Conservation (phyloP, 768 basidiomycete species). For the Filobasidium floriforme region DNA sequence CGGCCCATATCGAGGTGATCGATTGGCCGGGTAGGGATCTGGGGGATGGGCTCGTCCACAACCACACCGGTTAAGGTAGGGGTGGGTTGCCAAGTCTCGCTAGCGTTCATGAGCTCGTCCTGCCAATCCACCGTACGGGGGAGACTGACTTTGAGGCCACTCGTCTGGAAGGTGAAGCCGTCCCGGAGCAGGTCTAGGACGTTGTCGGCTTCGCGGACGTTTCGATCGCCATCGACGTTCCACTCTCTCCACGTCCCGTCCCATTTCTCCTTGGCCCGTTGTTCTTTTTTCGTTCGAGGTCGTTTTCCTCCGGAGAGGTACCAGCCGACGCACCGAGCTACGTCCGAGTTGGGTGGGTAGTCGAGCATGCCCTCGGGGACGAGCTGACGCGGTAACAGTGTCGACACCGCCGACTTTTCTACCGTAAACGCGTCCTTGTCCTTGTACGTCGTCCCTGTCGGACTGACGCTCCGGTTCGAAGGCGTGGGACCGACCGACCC, state of each 20-base stretch:
- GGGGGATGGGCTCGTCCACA: constrained; percentile 13
- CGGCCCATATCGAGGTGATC: constrained; percentile 18
- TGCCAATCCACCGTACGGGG: constrained; percentile 34
- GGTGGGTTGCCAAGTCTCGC: constrained; percentile 33
- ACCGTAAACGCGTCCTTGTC: not conserved
- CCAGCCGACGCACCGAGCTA: constrained; percentile 38
- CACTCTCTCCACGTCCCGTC: constrained; percentile 42
- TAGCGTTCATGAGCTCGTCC: constrained; percentile 23
- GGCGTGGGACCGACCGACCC: constrained; percentile 11
- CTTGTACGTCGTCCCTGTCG: constrained; percentile 9
- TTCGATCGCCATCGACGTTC: constrained; percentile 34
- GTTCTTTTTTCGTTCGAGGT: constrained; percentile 32
- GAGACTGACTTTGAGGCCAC: not conserved
- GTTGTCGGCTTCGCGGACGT: constrained; percentile 42
- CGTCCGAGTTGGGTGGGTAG: constrained; percentile 34
- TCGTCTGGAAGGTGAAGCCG: constrained; percentile 14
- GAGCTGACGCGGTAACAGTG: constrained; percentile 25
- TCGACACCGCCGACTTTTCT: constrained; percentile 3
- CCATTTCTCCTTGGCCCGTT: constrained; percentile 38
- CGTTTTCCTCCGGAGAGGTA: constrained; percentile 37
- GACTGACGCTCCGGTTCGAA: constrained; percentile 9
- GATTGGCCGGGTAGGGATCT: constrained; percentile 12
- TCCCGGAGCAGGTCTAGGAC: constrained; percentile 23
- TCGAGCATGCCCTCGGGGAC: constrained; percentile 42
- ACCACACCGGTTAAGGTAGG: constrained; percentile 17